A percentile compares a stretch with the other conserved stretches of the same genome.
Conservation (phyloP, 352 stramenopile species). For the Thalassiosira gravida region DNA sequence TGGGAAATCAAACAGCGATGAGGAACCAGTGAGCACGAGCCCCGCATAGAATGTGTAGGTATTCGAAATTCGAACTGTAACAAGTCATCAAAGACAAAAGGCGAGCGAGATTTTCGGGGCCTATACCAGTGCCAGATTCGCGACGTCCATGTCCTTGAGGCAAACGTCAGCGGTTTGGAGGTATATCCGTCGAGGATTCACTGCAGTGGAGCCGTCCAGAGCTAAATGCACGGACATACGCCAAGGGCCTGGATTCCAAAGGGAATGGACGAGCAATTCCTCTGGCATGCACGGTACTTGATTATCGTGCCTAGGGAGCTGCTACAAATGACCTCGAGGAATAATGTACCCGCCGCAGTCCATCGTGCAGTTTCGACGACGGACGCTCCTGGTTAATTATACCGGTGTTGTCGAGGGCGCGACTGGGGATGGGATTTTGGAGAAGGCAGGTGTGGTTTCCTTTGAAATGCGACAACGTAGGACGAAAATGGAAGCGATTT, state of each 20-base stretch:
- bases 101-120: too few relatives aligned
- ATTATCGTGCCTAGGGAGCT: slow-evolving; percentile 79
- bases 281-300: slow-evolving; percentile 76
- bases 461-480: slow-evolving; percentile 60
- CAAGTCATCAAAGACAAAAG: too few relatives aligned
- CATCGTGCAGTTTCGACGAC: slow-evolving; percentile 59
- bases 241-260: slow-evolving; percentile 47
- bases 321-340: slow-evolving; percentile 70
- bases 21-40: too few relatives aligned
- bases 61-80: too few relatives aligned
- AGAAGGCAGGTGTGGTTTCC: slow-evolving; percentile 60
- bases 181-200: too few relatives aligned
- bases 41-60: too few relatives aligned
- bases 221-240: slow-evolving; percentile 57
- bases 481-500: slow-evolving; percentile 78
- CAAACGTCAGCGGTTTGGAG: too few relatives aligned
- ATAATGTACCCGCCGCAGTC: slow-evolving; percentile 76
- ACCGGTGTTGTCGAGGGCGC: slow-evolving; percentile 67
- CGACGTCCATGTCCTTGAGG: too few relatives aligned
- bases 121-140: too few relatives aligned
- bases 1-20: too few relatives aligned
- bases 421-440: slow-evolving; percentile 57
- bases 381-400: slow-evolving; percentile 50
- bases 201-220: slow-evolving; percentile 80
- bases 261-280: slow-evolving; percentile 42